phyloP scores from a whole-genome alignment of 2,329 filamentous ascomycete species.

The Phialocephala sp. region DNA sequence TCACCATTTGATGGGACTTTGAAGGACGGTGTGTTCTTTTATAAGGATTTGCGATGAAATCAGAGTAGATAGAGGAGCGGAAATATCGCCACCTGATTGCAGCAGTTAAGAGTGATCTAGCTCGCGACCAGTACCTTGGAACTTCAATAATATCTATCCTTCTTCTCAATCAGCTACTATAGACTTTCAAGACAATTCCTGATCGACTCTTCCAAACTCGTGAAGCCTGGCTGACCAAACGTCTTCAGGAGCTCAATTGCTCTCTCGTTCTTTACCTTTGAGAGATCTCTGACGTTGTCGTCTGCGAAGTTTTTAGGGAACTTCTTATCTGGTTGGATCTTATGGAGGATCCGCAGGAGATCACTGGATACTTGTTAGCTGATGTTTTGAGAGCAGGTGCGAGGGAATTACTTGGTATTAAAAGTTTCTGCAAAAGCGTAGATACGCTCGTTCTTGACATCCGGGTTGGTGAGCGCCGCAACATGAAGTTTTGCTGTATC shows the following conservation, averaged over 20 bases:
- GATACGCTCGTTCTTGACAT: slow-evolving; percentile 38
- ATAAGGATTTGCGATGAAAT: slow-evolving; percentile 55
- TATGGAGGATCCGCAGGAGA: slow-evolving; percentile 35
- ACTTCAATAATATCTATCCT: not conserved
- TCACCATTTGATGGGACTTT: slow-evolving; percentile 53
- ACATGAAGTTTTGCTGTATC: slow-evolving; percentile 42
- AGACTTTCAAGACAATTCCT: slow-evolving; percentile 16
- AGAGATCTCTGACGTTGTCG: slow-evolving; percentile 28
- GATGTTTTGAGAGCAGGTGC: not conserved
- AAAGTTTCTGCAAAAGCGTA: slow-evolving; percentile 37
- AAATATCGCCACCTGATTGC: not conserved
- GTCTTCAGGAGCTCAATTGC: slow-evolving; percentile 30
- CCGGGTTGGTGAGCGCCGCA: slow-evolving; percentile 38
- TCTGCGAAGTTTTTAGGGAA: slow-evolving; percentile 35
- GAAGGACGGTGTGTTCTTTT: slow-evolving; percentile 61
- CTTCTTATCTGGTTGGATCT: slow-evolving; percentile 34
- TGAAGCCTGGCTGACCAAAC: slow-evolving; percentile 27
- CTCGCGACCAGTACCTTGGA: not conserved
- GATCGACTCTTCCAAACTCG: slow-evolving; percentile 27
- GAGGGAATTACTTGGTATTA: slow-evolving; percentile 35
- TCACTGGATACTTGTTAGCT: slow-evolving; percentile 12
- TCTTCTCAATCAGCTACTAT: not conserved
- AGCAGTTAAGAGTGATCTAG: not conserved
- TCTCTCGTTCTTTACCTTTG: slow-evolving; percentile 31
- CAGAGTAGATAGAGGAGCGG: not conserved